phyloP scores from a whole-genome alignment of 768 basidiomycete genomes.

The Hypholoma sublateritium region DNA sequence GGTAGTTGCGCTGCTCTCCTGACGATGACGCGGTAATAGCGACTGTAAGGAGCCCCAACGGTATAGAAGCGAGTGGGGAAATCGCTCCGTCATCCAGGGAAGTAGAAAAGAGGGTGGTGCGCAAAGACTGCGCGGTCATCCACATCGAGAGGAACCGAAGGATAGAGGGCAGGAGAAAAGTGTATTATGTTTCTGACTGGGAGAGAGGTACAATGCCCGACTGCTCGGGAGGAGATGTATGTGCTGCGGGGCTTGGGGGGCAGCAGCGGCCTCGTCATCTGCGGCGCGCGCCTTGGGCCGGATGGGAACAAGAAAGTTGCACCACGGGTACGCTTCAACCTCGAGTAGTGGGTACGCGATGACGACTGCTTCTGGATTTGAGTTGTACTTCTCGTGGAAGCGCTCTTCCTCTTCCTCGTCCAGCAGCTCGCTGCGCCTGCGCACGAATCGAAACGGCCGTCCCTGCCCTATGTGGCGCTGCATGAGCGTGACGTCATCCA shows the following conservation, averaged over 20 bases:
- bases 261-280: not conserved
- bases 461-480: slow-evolving; percentile 43
- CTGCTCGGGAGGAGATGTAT: slow-evolving; percentile 44
- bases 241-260: slow-evolving; percentile 15
- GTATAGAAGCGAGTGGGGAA: slow-evolving; percentile 30
- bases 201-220: slow-evolving; percentile 55
- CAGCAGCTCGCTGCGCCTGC: slow-evolving; percentile 56
- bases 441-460: slow-evolving; percentile 50
- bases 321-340: slow-evolving; percentile 47
- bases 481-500: slow-evolving; percentile 52
- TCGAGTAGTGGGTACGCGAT: slow-evolving; percentile 64
- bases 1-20: slow-evolving; percentile 60
- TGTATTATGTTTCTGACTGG: slow-evolving; percentile 49
- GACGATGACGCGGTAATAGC: slow-evolving; percentile 66
- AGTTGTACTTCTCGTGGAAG: slow-evolving; percentile 18
- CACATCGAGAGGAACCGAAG: slow-evolving; percentile 57
- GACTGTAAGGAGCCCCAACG: slow-evolving; percentile 43
- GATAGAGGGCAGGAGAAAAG: slow-evolving; percentile 63
- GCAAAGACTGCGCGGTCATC: slow-evolving; percentile 50
- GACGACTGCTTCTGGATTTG: slow-evolving; percentile 25
- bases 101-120: slow-evolving; percentile 40
- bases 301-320: slow-evolving; percentile 62
- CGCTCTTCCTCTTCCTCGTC: slow-evolving; percentile 52
- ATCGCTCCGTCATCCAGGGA: slow-evolving; percentile 29
- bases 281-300: not conserved